Evolutionary conservation across 1,284 basidiomycete species (phyloP).

Genomic region (Rhodotorula glutinis): DNA sequence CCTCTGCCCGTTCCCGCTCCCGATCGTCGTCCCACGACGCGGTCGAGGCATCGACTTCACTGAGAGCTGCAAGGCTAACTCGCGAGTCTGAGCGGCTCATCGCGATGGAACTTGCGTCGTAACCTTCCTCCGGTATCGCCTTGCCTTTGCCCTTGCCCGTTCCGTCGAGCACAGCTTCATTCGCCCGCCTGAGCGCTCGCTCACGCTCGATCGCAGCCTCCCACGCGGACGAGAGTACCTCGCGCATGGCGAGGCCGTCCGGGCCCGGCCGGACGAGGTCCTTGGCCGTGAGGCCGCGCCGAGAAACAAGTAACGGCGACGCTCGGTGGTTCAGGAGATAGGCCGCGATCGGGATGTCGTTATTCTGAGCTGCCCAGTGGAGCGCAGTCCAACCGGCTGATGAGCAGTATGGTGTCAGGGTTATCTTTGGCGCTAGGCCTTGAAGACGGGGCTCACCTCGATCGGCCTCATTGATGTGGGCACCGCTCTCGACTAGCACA

Average conservation of each 20-base stretch:
- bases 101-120: conserved; percentile 48
- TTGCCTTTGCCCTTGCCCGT: conserved; percentile 52
- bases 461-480: conserved; percentile 64
- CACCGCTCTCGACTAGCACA: conserved; percentile 71
- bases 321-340: conserved; percentile 89
- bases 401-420: background rate
- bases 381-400: conserved; percentile 89
- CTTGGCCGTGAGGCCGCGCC: conserved; percentile 71
- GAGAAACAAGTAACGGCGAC: conserved; percentile 70
- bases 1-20: conserved; percentile 16
- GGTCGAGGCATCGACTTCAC: conserved; percentile 45
- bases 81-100: conserved; percentile 32
- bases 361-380: conserved; percentile 85
- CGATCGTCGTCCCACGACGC: conserved; percentile 14
- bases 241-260: conserved; percentile 64
- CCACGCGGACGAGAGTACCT: conserved; percentile 61
- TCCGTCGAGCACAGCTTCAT: conserved; percentile 55
- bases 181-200: conserved; percentile 56
- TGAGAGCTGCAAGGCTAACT: conserved; percentile 49
- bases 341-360: conserved; percentile 85
- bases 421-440: conserved; percentile 4
- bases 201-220: conserved; percentile 54
- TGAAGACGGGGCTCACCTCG: conserved; percentile 55
- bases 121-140: conserved; percentile 28
- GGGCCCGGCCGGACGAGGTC: conserved; percentile 57